These are phyloP conservation scores for Rhizophagus sp. DNA, from an alignment of 192 early-diverging fungal genomes.

Conservation along the genomic window DNA sequence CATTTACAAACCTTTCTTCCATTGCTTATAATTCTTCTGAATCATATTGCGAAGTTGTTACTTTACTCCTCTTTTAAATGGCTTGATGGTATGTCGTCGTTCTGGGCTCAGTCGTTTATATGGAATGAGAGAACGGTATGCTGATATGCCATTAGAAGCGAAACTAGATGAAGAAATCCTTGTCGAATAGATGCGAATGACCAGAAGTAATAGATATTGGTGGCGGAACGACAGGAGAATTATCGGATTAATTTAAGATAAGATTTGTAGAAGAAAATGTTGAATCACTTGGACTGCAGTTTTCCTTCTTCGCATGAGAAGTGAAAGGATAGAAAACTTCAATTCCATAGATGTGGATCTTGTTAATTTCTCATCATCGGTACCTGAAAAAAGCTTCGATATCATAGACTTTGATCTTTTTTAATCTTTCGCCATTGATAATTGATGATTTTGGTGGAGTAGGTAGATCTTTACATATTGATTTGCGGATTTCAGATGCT, in stretches of 20 bases:
- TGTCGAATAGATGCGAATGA: constrained; percentile 11
- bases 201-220: neutral
- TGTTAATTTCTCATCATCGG: no score
- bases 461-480: no score
- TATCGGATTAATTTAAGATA: constrained; percentile 13
- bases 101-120: constrained; percentile 7
- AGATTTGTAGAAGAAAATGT: neutral
- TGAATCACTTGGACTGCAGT: no score
- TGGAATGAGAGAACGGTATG: neutral
- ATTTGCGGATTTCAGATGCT: no score
- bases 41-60: neutral
- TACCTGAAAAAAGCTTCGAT: no score
- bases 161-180: neutral
- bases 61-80: constrained; percentile 16
- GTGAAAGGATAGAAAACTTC: no score
- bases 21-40: constrained; percentile 11
- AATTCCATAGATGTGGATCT: no score
- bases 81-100: neutral
- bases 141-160: neutral
- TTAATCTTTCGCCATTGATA: neutral
- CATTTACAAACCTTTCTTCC: neutral
- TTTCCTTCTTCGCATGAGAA: no score
- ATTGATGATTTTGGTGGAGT: neutral
- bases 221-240: neutral
- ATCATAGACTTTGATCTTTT: no score